Evolutionary conservation across 257 asterid genomes (phyloP), one percentile per base, ranked within the genome.

Genomic region (Jacaranda mimosifolia): DNA sequence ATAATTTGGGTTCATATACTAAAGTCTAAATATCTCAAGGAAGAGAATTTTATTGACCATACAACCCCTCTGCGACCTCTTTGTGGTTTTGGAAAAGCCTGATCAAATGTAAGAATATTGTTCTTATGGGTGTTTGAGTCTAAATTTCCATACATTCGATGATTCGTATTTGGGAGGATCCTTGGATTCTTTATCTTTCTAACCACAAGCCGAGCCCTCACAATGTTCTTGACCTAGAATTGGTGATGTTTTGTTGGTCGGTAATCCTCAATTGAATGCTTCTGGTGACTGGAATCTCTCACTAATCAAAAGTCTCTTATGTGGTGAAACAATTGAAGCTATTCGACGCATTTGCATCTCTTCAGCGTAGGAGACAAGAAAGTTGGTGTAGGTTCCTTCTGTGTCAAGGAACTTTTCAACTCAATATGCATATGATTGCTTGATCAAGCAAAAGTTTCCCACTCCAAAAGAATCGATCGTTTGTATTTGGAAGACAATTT

Each of bases 31-130:
- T 21, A 21, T 32, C 7, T 26, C 4, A 59, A 21, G 3, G 3
- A 4, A 2, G 7, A 2, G 4, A 3, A 5, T 4, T 18, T 14
- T 15, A 3, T n/a, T 6, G 0, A 5, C 3, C 0, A 5, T 8
- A 26, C 2, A 26, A 26, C 4, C 7, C 7, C 17, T 13, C 4
- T 9, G 0, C 14, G 0, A 10, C 1, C 1, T 0, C 42, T 15
- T 59, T 40, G 3, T 26, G 42, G 42, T 2, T 59, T 6, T 63
- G 46, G 68, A 11, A 36, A 32, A n/a, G 9, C 6, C 9, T 60
- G 0, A 1, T 26, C 17, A 26, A 26, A 5, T 9, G 42, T 6
- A 26, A 5, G 5, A 7, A 32, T 9, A 42, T 4, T 5, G 4
- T 42, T 5, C 46, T 42, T 9, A 42, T 1, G 4, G 4, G n/a